A percentile compares a stretch with the other conserved stretches of the same genome.
These are phyloP conservation scores for Nigrospora oryzae DNA, from an alignment of 2,329 filamentous ascomycete genomes.

Conservation along the genomic window DNA sequence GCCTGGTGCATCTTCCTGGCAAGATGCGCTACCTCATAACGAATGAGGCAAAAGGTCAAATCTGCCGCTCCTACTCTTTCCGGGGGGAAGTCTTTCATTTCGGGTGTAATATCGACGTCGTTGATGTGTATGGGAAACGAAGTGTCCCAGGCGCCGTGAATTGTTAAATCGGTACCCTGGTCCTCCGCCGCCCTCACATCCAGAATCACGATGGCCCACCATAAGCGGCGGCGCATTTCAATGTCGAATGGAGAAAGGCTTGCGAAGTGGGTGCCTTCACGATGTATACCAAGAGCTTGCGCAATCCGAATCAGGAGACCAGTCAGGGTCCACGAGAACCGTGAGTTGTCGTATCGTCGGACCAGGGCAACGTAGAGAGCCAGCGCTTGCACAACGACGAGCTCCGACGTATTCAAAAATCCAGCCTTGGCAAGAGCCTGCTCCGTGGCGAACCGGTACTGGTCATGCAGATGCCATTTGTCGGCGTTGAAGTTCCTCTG, in stretches of 20 bases:
- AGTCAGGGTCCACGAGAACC: slow-evolving; percentile 55
- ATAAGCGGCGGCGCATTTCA: slow-evolving; percentile 54
- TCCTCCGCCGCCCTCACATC: slow-evolving; percentile 54
- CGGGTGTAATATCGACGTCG: slow-evolving; percentile 39
- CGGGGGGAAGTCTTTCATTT: slow-evolving; percentile 35
- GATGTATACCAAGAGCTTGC: slow-evolving; percentile 45
- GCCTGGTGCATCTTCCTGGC: slow-evolving; percentile 28
- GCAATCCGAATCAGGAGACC: slow-evolving; percentile 51
- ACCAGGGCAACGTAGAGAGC: slow-evolving; percentile 48
- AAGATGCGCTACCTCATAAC: slow-evolving; percentile 33
- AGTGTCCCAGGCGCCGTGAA: slow-evolving; percentile 42
- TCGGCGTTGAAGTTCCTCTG: slow-evolving; percentile 39
- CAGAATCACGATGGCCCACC: slow-evolving; percentile 52
- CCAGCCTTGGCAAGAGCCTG: slow-evolving; percentile 53
- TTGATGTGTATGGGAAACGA: slow-evolving; percentile 49
- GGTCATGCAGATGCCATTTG: slow-evolving; percentile 32
- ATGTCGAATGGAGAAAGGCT: slow-evolving; percentile 50
- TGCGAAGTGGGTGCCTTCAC: slow-evolving; percentile 45
- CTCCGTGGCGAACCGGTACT: slow-evolving; percentile 47
- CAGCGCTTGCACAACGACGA: slow-evolving; percentile 54
- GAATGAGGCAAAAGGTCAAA: slow-evolving; percentile 33
- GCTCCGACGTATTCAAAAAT: slow-evolving; percentile 50
- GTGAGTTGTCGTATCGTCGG: slow-evolving; percentile 39
- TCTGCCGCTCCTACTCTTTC: slow-evolving; percentile 46
- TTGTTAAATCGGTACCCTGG: slow-evolving; percentile 42